These are phyloP conservation scores for Backusella tarrabulga DNA, from an alignment of 192 early-diverging fungal species.

Conservation along the genomic window DNA sequence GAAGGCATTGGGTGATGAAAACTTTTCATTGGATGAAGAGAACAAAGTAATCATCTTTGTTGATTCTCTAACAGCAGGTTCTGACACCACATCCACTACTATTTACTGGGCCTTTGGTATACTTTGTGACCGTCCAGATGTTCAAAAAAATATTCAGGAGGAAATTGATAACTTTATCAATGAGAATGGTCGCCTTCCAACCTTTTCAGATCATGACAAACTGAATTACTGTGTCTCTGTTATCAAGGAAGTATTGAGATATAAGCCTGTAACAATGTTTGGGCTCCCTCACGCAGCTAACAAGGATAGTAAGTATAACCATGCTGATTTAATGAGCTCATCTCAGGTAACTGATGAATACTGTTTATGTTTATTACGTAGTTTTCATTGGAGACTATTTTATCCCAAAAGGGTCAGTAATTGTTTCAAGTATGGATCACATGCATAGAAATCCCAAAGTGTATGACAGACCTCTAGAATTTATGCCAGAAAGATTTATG, in stretches of 20 bases:
- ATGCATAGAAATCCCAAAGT: constrained; percentile 37
- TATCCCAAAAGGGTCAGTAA: constrained; percentile 45
- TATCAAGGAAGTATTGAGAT: constrained; percentile 18
- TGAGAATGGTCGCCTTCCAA: background rate
- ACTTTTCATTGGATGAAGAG: background rate
- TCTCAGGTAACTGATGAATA: background rate
- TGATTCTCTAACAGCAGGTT: background rate
- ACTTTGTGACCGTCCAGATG: constrained; percentile 13
- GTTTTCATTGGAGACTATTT: constrained; percentile 38
- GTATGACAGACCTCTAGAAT: constrained; percentile 46
- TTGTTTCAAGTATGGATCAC: constrained; percentile 48
- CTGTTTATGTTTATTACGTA: background rate
- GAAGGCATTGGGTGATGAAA: background rate
- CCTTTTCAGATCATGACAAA: background rate
- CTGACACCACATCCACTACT: constrained; percentile 1
- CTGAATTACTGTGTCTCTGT: constrained; percentile 13
- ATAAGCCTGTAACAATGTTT: constrained; percentile 5
- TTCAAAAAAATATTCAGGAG: constrained; percentile 3
- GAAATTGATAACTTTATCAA: constrained; percentile 15
- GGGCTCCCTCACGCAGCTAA: constrained; percentile 15
- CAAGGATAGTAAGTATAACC: constrained; percentile 8
- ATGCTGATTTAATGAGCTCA: background rate
- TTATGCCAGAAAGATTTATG: constrained; percentile 43
- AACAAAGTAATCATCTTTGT: background rate
- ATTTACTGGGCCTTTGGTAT: constrained; percentile 6